Evolutionary conservation across 73 alveolate genomes (phyloP).

Genomic region (Durusdinium trenchii): DNA sequence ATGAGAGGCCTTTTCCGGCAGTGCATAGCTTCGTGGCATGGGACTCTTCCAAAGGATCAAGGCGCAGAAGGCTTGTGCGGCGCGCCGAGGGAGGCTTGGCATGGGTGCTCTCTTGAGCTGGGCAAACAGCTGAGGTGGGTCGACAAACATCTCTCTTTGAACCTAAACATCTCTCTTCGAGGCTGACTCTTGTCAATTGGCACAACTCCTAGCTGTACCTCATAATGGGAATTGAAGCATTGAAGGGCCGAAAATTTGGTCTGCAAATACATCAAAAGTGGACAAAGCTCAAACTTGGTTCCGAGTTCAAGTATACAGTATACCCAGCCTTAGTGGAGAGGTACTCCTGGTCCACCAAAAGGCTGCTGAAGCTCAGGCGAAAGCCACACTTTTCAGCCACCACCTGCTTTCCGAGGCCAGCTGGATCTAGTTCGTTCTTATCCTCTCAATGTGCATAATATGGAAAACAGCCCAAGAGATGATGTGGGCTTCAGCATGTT

Average conservation of each 20-base stretch:
- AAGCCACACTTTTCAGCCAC: constrained; percentile 78
- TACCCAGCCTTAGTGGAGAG: constrained; percentile 70
- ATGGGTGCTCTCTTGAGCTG: background rate
- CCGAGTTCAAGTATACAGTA: too few relatives aligned
- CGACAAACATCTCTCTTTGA: background rate
- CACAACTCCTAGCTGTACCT: background rate
- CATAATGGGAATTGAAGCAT: background rate
- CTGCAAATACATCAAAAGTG: too few relatives aligned
- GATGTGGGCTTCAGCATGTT: too few relatives aligned
- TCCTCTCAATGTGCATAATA: background rate
- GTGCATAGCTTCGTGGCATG: background rate
- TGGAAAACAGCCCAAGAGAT: background rate
- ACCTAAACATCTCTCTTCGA: background rate
- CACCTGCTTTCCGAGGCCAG: constrained; percentile 18
- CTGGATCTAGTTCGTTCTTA: background rate
- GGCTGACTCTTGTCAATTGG: background rate
- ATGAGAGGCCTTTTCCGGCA: constrained; percentile 58
- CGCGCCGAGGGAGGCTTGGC: constrained; percentile 53
- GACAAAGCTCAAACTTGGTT: too few relatives aligned
- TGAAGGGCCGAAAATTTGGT: background rate
- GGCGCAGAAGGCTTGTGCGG: constrained; percentile 35
- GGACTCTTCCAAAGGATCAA: constrained; percentile 13
- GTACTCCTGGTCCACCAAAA: constrained; percentile 74
- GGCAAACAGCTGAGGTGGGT: background rate
- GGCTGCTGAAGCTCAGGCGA: constrained; percentile 53